Evolutionary conservation across 1,284 basidiomycete genomes (phyloP), one percentile per base, ranked within the genome.

Genomic region (Meira nashicola): DNA sequence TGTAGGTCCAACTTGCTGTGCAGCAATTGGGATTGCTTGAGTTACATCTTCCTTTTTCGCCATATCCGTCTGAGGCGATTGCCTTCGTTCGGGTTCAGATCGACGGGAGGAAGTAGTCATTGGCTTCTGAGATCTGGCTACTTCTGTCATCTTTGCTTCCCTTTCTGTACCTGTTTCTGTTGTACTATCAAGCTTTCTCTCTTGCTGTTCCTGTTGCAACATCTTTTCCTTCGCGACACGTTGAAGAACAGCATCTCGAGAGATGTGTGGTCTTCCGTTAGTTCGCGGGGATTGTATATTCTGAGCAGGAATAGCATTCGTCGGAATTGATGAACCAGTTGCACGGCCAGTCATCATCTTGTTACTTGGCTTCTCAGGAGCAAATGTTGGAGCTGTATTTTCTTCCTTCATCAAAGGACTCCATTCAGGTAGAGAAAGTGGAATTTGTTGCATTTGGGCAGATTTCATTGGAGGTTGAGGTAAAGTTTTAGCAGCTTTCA

Each of bases 351-450:
- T 8, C 28, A 33, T 33, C 28, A 33, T 33, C 28, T 8, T 33
- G 28, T 33, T 33, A 33, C 28, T 33, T 3, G 28, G 28, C 55
- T 56, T 5, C 48, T 57, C 14, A 63, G 12, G 12, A 21, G 14
- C n/a, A 12, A 25, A 25, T 5, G 14, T 23, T 19, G 14, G 5
- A 15, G 14, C 6, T 23, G 14, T 40, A 37, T 60, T 56, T 8
- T 41, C 51, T 21, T 43, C 51, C 8, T 70, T 39, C 39, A 62
- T 63, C 47, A 76, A 64, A 7, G 75, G 74, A 41, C 63, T 69
- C 75, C 74, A 77, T 21, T 61, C 68, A 5, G 75, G 75, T 17
- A 77, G 58, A 39, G 62, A 64, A 9, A 73, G 72, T 58, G 73
- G 54, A 4, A 55, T 47, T 23, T 3, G 54, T 17, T 28, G n/a